Evolutionary conservation across 495 filamentous ascomycete genomes (phyloP).

Genomic region (Trichoderma reesei): DNA sequence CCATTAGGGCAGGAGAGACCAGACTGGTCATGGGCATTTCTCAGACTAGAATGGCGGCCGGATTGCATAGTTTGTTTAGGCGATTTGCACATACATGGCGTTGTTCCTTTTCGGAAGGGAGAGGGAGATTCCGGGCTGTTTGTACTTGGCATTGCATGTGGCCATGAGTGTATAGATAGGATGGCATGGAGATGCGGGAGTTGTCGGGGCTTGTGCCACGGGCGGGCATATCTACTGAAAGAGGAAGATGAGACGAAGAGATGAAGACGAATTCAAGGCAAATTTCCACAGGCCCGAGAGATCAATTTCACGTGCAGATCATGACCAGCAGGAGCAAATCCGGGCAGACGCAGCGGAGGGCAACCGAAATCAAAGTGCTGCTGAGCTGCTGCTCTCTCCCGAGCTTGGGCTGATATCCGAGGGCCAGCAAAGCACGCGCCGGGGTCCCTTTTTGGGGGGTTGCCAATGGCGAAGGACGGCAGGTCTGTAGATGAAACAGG

Average conservation of each 20-base stretch:
- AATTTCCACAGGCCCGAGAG: neutral
- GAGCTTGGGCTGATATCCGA: neutral
- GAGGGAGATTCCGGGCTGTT: neutral
- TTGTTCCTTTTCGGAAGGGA: neutral
- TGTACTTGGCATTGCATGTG: neutral
- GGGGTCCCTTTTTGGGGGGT: neutral
- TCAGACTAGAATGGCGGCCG: neutral
- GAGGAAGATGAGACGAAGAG: neutral
- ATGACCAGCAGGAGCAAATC: no score
- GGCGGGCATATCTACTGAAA: neutral
- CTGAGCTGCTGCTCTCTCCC: no score
- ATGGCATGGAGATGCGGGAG: neutral
- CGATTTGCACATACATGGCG: neutral
- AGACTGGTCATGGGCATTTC: neutral
- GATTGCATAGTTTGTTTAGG: neutral
- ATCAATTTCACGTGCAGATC: no score
- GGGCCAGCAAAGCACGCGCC: neutral
- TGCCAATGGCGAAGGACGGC: neutral
- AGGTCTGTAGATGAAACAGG: conserved; percentile 1
- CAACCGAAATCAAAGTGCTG: conserved; percentile 5
- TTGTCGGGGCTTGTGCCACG: no score
- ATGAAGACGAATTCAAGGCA: neutral
- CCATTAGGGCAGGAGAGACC: neutral
- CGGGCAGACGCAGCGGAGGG: neutral
- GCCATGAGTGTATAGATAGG: conserved; percentile 1